phyloP scores from a whole-genome alignment of 1,139 yeast species.

The Protomyces lactucae-debilis region DNA sequence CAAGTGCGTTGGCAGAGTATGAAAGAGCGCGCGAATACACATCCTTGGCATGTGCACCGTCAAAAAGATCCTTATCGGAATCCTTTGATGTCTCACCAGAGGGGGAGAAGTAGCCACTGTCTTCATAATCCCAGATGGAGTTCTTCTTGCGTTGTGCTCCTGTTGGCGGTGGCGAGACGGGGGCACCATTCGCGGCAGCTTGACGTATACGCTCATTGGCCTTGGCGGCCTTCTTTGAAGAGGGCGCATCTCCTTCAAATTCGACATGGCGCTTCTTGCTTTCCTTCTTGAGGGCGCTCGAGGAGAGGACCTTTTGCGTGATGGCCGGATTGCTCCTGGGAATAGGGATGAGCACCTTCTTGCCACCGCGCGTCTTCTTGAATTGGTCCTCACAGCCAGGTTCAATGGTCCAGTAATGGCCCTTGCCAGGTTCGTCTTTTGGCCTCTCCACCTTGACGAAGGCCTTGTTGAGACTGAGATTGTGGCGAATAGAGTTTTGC shows the following conservation, averaged over 20 bases:
- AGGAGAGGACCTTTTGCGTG: not conserved
- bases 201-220: not conserved
- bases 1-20: slow-evolving; percentile 23
- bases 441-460: slow-evolving; percentile 87
- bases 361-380: slow-evolving; percentile 47
- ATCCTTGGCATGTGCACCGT: slow-evolving; percentile 2
- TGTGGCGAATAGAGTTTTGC: slow-evolving; percentile 89
- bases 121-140: slow-evolving; percentile 18
- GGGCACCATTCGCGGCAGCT: not conserved
- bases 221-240: slow-evolving; percentile 1
- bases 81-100: not conserved
- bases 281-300: slow-evolving; percentile 10
- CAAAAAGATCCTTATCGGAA: not conserved
- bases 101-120: slow-evolving; percentile 17
- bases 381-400: slow-evolving; percentile 78
- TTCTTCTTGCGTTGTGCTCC: slow-evolving; percentile 7
- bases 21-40: slow-evolving; percentile 1
- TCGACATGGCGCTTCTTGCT: slow-evolving; percentile 19
- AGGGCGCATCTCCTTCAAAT: slow-evolving; percentile 5
- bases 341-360: slow-evolving; percentile 4
- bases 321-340: not conserved
- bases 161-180: slow-evolving; percentile 25
- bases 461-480: slow-evolving; percentile 77
- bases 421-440: slow-evolving; percentile 78
- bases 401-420: slow-evolving; percentile 92